Conservation (phyloP, 352 stramenopile genomes). For the Pilasporangium apinafurcum region DNA sequence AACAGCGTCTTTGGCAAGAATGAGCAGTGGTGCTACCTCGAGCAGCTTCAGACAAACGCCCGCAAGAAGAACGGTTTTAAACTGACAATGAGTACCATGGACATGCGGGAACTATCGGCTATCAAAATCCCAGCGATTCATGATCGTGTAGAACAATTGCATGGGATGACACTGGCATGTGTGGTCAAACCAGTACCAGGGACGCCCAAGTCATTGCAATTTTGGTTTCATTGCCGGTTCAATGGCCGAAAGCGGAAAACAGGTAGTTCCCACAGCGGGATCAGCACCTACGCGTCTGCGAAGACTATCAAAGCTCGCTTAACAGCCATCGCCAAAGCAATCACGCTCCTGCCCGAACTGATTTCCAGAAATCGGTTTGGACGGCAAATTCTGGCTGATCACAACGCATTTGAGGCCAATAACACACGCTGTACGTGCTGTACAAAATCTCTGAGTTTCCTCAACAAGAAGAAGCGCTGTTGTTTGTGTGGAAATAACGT, state of each 20-base stretch:
- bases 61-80: slow-evolving; percentile 14
- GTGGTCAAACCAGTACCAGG: slow-evolving; percentile 16
- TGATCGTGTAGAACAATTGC: slow-evolving; percentile 31
- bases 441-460: slow-evolving; percentile 31
- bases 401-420: slow-evolving; percentile 7
- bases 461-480: slow-evolving; percentile 21
- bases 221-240: slow-evolving; percentile 27
- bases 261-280: too few relatives aligned
- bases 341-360: slow-evolving; percentile 17
- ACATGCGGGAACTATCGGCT: slow-evolving; percentile 14
- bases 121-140: slow-evolving; percentile 25
- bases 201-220: slow-evolving; percentile 9
- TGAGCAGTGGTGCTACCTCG: slow-evolving; percentile 48
- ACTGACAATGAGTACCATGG: slow-evolving; percentile 17
- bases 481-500: slow-evolving; percentile 42
- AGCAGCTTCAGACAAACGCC: slow-evolving; percentile 19
- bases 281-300: slow-evolving; percentile 6
- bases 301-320: slow-evolving; percentile 21
- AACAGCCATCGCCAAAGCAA: slow-evolving; percentile 12
- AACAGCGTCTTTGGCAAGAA: slow-evolving; percentile 24
- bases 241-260: slow-evolving; percentile 12
- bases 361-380: slow-evolving; percentile 26
- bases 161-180: slow-evolving; percentile 19
- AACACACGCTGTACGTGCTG: slow-evolving; percentile 39
- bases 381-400: slow-evolving; percentile 20